Evolutionary conservation across 176 grass and related monocot genomes (phyloP), one percentile per base, ranked within the genome.

Genomic region (Paspalum notatum): DNA sequence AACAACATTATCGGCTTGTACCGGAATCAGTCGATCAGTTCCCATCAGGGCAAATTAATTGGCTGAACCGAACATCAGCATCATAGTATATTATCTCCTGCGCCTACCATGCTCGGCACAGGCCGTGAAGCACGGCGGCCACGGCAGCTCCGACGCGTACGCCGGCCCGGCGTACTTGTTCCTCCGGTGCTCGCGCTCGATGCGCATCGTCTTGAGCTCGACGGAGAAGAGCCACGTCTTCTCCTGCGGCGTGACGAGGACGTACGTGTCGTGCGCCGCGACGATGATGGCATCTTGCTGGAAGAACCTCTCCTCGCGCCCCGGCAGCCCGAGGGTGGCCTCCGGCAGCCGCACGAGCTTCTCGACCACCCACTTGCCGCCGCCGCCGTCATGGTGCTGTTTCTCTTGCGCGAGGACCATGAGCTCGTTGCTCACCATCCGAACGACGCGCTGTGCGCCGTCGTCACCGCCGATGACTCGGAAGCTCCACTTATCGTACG

Each of bases 171-270:
- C 27, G 13, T 74, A 43, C 9, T 41, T 83, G 45, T 64, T 65
- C 58, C 80, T 83, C 57, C 43, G 15, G 22, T 74, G 59, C 13
- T 52, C n/a, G 21, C 32, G 58, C 15, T 83, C 70, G 15, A 54
- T 9, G 14, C 0, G 5, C 69, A 63, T 2, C 5, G 58, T 74
- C 9, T 64, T 58, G 4, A 74, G n/a, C 17, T 83, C 46, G 3
- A 83, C 14, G 14, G 57, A 74, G 68, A 74, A 82, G 1, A 82
- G 5, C 80, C 45, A 64, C 16, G 5, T 63, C 57, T 63, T 12
- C 24, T 40, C 48, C 32, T 41, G 47, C 13, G 67, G 43, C 41
- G 77, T 32, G 14, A 80, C 6, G 8, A 80, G 14, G 15, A 80
- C 41, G 18, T 45, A 68, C 2, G 9, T 21, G 20, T 68, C 66